Conservation (phyloP, 345 rosid genomes). For the Diplotaxis tenuifolia region DNA sequence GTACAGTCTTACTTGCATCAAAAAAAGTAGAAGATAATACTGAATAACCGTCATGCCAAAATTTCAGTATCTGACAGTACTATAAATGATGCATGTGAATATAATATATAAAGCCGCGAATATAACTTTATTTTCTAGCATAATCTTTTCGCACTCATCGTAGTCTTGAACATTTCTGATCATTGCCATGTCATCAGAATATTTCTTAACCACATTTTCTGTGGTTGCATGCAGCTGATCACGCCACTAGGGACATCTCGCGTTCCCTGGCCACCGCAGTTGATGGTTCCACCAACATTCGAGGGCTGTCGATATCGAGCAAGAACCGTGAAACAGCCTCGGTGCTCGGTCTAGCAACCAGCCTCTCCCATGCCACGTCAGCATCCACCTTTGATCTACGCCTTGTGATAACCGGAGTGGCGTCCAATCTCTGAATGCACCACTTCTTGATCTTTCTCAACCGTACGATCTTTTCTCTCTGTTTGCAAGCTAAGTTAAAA, state of each 20-base stretch:
- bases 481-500: conserved; percentile 50
- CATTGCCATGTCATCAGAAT: conserved; percentile 19
- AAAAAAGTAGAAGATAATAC: conserved; percentile 14
- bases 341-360: conserved; percentile 53
- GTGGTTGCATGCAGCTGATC: conserved; percentile 4
- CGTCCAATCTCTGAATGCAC: conserved; percentile 62
- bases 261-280: conserved; percentile 18
- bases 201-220: conserved; percentile 14
- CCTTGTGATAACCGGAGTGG: conserved; percentile 53
- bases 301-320: conserved; percentile 32
- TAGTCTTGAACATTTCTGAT: neutral
- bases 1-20: conserved; percentile 23
- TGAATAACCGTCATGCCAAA: neutral
- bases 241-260: conserved; percentile 43
- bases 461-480: conserved; percentile 57
- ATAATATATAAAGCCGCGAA: neutral
- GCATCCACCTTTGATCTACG: conserved; percentile 42
- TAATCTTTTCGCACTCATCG: neutral
- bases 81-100: neutral
- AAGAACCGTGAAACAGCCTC: conserved; percentile 43
- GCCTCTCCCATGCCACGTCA: conserved; percentile 54
- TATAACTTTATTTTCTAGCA: conserved; percentile 10
- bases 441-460: conserved; percentile 52
- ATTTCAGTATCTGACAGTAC: conserved; percentile 29
- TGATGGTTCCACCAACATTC: conserved; percentile 1